These are phyloP conservation scores for Talaromyces trachyspermus DNA, from an alignment of 495 filamentous ascomycete species.

Conservation along the genomic window DNA sequence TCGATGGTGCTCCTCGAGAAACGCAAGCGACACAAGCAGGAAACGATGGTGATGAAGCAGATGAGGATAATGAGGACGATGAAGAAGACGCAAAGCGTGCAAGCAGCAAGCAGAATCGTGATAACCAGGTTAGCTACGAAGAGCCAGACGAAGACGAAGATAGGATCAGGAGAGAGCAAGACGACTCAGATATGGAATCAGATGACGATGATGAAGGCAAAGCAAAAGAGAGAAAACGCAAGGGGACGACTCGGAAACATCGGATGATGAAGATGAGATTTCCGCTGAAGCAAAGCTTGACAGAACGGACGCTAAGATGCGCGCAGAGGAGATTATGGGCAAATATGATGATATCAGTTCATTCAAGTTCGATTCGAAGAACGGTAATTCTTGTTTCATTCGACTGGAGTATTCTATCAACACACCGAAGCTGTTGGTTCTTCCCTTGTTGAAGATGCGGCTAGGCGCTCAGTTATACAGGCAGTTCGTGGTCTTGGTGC, in stretches of 20 bases:
- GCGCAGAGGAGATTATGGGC: conserved; percentile 60
- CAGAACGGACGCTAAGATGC: conserved; percentile 38
- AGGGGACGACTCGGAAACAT: conserved; percentile 25
- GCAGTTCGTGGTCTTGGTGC: conserved; percentile 66
- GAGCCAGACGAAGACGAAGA: conserved; percentile 89
- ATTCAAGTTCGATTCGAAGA: conserved; percentile 73
- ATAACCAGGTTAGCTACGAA: conserved; percentile 79
- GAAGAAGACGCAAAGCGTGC: conserved; percentile 82
- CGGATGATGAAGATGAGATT: conserved; percentile 26
- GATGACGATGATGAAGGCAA: conserved; percentile 37
- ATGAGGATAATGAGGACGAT: conserved; percentile 67
- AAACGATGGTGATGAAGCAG: conserved; percentile 55
- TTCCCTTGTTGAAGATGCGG: conserved; percentile 79
- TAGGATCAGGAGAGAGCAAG: conserved; percentile 48
- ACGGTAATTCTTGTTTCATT: conserved; percentile 69
- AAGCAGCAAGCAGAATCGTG: conserved; percentile 64
- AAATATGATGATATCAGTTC: conserved; percentile 55
- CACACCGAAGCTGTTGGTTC: conserved; percentile 86
- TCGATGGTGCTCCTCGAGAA: conserved; percentile 29
- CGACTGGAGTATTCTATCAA: conserved; percentile 74
- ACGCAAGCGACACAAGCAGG: conserved; percentile 36
- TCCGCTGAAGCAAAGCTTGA: conserved; percentile 16
- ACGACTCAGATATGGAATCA: conserved; percentile 32
- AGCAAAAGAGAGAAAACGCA: conserved; percentile 7
- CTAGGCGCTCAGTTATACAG: conserved; percentile 74